phyloP scores from a whole-genome alignment of 148 eudicot genomes.

The Diospyros lotus region DNA sequence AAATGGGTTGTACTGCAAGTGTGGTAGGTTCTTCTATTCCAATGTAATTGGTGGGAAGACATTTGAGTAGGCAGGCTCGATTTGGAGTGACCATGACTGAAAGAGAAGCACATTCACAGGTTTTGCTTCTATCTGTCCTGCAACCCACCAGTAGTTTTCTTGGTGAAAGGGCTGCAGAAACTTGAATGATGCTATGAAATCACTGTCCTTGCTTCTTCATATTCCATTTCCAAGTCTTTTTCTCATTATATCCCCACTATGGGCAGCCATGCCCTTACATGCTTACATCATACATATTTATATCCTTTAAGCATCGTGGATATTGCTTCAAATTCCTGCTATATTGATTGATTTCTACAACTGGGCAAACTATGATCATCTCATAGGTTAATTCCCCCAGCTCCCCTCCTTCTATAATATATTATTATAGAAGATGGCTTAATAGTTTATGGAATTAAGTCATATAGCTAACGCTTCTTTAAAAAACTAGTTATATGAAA shows the following conservation, averaged over 20 bases:
- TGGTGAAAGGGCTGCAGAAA: not conserved
- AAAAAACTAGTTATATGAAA: too few species aligned
- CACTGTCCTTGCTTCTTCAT: slow-evolving; percentile 13
- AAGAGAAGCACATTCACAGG: not conserved
- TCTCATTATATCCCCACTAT: slow-evolving; percentile 16
- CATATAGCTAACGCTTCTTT: too few species aligned
- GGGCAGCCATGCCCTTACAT: not conserved
- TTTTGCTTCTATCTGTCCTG: not conserved
- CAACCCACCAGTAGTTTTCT: slow-evolving; percentile 12
- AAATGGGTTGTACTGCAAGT: not conserved
- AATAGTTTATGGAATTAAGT: too few species aligned
- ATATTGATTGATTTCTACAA: too few species aligned
- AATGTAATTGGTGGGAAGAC: slow-evolving; percentile 2
- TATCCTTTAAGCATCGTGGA: too few species aligned
- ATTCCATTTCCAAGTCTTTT: slow-evolving; percentile 15
- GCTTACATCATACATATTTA: not conserved
- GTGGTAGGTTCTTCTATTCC: not conserved
- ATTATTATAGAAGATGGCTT: too few species aligned
- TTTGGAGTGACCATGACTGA: slow-evolving; percentile 10
- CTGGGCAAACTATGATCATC: too few species aligned
- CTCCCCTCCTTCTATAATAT: too few species aligned
- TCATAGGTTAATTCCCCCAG: too few species aligned
- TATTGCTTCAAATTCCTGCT: too few species aligned
- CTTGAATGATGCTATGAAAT: slow-evolving; percentile 8
- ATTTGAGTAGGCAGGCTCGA: not conserved